A percentile compares a stretch with the other conserved stretches of the same genome.
These are phyloP conservation scores for Amanita jacksonii DNA, from an alignment of 768 basidiomycete species.

Conservation along the genomic window DNA sequence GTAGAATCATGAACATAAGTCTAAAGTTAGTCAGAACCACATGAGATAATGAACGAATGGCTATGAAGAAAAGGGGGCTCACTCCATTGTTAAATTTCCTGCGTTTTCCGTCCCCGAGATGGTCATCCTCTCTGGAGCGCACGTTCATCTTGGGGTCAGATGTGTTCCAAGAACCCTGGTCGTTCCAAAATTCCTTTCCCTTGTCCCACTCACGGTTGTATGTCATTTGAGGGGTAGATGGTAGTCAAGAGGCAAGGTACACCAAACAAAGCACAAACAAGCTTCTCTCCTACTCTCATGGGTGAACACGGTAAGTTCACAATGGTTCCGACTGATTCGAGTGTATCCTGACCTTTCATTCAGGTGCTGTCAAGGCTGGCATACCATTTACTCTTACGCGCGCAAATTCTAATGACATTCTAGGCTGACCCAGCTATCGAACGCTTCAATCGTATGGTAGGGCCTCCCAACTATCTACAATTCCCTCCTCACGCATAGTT, in stretches of 20 bases:
- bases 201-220: constrained; percentile 84
- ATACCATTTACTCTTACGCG: not conserved
- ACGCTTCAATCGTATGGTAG: constrained; percentile 44
- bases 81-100: constrained; percentile 76
- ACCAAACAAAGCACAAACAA: constrained; percentile 27
- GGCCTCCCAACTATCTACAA: constrained; percentile 3
- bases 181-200: constrained; percentile 57
- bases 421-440: constrained; percentile 52
- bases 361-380: constrained; percentile 51
- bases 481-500: not conserved
- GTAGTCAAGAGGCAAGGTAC: constrained; percentile 21
- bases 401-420: constrained; percentile 1
- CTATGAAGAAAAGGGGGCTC: constrained; percentile 2
- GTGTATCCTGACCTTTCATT: constrained; percentile 2
- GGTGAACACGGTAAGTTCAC: constrained; percentile 46
- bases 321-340: no score
- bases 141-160: constrained; percentile 28
- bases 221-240: constrained; percentile 43
- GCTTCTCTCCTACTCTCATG: constrained; percentile 24
- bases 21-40: constrained; percentile 21
- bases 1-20: constrained; percentile 34
- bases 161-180: constrained; percentile 32
- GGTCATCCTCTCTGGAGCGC: constrained; percentile 60
- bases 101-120: constrained; percentile 62
- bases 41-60: not conserved